Evolutionary conservation across 306 rosid genomes (phyloP).

Genomic region (Quercus ilex): DNA sequence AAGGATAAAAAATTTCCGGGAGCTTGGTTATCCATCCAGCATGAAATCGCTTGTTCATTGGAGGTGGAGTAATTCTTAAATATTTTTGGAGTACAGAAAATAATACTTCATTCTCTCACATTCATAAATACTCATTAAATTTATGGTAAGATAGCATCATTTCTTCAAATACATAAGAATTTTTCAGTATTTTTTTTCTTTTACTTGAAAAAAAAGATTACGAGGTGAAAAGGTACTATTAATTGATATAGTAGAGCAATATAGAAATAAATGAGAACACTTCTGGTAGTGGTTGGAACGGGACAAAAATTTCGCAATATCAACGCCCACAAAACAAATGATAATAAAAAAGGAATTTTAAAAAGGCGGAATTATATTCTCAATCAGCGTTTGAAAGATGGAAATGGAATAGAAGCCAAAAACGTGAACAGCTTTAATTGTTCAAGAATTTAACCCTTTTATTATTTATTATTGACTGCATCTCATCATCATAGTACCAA

Average conservation of each 20-base stretch:
- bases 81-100: rapidly evolving
- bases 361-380: not conserved
- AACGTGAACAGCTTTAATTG: not conserved
- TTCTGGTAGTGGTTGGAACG: not conserved
- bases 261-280: not conserved
- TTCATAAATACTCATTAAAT: too few species aligned
- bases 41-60: too few species aligned
- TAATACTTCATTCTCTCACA: too few species aligned
- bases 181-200: too few species aligned
- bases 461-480: too few species aligned
- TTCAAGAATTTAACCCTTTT: not conserved
- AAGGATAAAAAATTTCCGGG: too few species aligned
- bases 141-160: too few species aligned
- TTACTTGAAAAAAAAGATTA: too few species aligned
- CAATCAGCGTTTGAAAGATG: not conserved
- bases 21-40: too few species aligned
- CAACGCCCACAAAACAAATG: not conserved
- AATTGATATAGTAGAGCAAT: not conserved
- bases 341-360: not conserved
- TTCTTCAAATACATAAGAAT: too few species aligned
- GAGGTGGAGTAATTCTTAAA: too few species aligned
- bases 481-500: not conserved
- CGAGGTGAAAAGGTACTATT: not conserved
- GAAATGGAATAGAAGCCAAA: not conserved
- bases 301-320: not conserved